phyloP scores from a whole-genome alignment of 2,329 filamentous ascomycete species.

The Harringtonia lauricola region DNA sequence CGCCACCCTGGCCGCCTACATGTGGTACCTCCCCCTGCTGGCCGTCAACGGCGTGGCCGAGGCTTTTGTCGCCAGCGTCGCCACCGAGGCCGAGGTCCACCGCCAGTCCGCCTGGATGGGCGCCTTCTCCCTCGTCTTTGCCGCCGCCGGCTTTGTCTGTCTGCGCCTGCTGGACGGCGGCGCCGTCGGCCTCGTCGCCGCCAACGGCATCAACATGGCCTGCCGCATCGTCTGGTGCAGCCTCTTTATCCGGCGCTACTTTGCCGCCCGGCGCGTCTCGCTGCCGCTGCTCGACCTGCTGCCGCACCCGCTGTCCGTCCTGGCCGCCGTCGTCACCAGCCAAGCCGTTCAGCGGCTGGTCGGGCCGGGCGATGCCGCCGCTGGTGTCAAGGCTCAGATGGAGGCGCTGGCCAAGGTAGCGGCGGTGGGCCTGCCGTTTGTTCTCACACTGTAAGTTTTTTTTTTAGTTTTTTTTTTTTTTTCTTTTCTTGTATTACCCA shows the following conservation, averaged over 20 bases:
- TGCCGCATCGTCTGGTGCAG: constrained; percentile 75
- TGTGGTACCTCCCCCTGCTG: constrained; percentile 86
- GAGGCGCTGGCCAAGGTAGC: constrained; percentile 35
- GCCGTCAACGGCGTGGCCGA: constrained; percentile 88
- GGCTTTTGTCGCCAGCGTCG: constrained; percentile 84
- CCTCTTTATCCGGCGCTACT: constrained; percentile 58
- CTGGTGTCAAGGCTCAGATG: constrained; percentile 22
- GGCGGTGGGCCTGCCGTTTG: constrained; percentile 37
- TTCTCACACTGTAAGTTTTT: constrained; percentile 47
- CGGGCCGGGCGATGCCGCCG: constrained; percentile 12
- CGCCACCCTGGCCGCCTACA: constrained; percentile 66
- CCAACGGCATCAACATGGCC: constrained; percentile 84
- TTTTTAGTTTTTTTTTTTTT: constrained; percentile 1
- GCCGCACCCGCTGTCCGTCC: constrained; percentile 31
- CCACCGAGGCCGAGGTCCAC: constrained; percentile 63
- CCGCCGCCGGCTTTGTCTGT: constrained; percentile 60
- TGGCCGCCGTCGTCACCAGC: constrained; percentile 32
- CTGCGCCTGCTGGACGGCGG: constrained; percentile 60
- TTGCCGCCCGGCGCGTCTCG: constrained; percentile 32
- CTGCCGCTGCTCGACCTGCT: constrained; percentile 30
- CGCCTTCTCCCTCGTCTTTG: constrained; percentile 68
- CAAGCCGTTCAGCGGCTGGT: constrained; percentile 23
- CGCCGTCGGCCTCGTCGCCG: constrained; percentile 69
- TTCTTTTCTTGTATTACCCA: not conserved
- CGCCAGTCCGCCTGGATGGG: constrained; percentile 77